Percentiles rank a stretch among this genome's conserved stretches.
Conservation (phyloP, 1,284 basidiomycete species). For the Dichomitus squalens region DNA sequence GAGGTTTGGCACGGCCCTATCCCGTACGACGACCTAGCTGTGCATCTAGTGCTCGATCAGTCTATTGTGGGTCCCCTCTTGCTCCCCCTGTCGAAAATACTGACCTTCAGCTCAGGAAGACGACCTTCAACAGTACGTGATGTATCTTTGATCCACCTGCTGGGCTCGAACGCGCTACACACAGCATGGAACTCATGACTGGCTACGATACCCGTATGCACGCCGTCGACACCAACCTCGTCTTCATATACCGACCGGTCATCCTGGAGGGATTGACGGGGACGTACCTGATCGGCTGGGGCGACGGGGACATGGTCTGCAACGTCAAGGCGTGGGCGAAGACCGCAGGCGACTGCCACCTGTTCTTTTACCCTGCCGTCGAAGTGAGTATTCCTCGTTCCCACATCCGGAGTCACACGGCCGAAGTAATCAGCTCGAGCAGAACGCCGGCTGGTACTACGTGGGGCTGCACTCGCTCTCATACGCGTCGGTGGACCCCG, state of each 20-base stretch:
- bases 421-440: neutral
- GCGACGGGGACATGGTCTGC: constrained; percentile 35
- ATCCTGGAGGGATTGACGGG: constrained; percentile 46
- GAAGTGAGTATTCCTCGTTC: constrained; percentile 6
- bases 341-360: constrained; percentile 39
- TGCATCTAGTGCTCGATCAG: constrained; percentile 24
- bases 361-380: constrained; percentile 37
- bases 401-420: neutral
- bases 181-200: constrained; percentile 36
- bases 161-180: neutral
- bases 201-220: constrained; percentile 43
- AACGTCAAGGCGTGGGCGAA: constrained; percentile 36
- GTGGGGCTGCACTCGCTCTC: constrained; percentile 27
- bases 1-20: constrained; percentile 17
- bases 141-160: no score
- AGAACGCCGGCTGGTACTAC: constrained; percentile 29
- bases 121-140: constrained; percentile 8
- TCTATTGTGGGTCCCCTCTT: constrained; percentile 16
- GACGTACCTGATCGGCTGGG: constrained; percentile 58
- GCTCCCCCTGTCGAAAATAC: neutral
- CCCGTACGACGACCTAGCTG: constrained; percentile 16
- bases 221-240: constrained; percentile 36
- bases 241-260: constrained; percentile 56
- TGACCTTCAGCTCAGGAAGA: neutral
- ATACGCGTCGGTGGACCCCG: constrained; percentile 14